A percentile compares a stretch with the other conserved stretches of the same genome.
Evolutionary conservation across 2,329 filamentous ascomycete species (phyloP).

Genomic region (Fusarium chaquense): DNA sequence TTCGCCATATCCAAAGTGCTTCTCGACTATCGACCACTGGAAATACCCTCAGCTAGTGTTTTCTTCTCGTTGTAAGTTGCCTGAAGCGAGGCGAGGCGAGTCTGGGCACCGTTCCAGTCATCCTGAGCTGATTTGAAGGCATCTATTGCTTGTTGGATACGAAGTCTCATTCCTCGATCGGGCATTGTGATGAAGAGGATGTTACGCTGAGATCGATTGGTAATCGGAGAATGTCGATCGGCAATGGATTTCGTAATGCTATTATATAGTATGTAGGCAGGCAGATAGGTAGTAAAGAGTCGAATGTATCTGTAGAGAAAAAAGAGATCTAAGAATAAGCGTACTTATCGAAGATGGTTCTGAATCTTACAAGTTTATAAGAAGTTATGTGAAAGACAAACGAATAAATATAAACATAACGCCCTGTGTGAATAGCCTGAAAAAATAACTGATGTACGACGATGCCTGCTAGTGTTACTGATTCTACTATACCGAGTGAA

Average conservation of each 20-base stretch:
- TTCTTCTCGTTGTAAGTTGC: not conserved
- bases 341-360: accelerated
- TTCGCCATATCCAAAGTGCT: not conserved
- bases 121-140: not conserved
- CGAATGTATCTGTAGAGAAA: not conserved
- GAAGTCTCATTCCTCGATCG: not conserved
- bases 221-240: not conserved
- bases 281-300: not conserved
- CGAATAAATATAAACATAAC: not conserved
- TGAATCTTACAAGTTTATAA: too few species aligned
- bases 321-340: accelerated
- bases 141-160: not conserved
- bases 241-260: not conserved
- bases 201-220: not conserved
- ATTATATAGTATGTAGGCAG: too few species aligned
- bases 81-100: not conserved
- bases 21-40: not conserved
- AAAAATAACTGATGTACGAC: not conserved
- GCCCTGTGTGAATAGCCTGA: not conserved
- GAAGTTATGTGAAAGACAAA: not conserved
- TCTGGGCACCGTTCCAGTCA: not conserved
- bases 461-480: too few species aligned
- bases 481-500: accelerated
- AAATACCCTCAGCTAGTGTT: not conserved
- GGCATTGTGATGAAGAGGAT: not conserved